These are phyloP conservation scores for Diaporthe velutina DNA, from an alignment of 2,329 filamentous ascomycete genomes.

Conservation along the genomic window DNA sequence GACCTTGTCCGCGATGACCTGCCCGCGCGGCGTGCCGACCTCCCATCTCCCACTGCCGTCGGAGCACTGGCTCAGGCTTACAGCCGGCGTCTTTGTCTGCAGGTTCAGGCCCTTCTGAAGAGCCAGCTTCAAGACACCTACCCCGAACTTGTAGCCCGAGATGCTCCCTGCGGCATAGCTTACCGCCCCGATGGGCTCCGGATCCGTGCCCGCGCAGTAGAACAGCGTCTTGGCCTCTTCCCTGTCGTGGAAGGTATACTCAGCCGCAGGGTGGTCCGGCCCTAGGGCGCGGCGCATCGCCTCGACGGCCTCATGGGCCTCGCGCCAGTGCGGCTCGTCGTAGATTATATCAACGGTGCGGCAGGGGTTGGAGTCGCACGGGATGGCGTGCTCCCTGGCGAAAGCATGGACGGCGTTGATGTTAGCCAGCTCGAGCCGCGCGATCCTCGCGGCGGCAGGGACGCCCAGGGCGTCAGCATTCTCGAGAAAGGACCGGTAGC, in stretches of 20 bases:
- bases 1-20: constrained; percentile 56
- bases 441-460: constrained; percentile 63
- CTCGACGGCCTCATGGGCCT: constrained; percentile 54
- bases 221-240: constrained; percentile 32
- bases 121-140: constrained; percentile 59
- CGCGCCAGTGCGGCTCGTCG: constrained; percentile 57
- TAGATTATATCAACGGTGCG: constrained; percentile 71
- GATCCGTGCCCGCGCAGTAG: constrained; percentile 43
- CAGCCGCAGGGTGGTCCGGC: constrained; percentile 52
- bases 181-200: constrained; percentile 59
- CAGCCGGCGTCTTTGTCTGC: constrained; percentile 65
- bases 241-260: constrained; percentile 55
- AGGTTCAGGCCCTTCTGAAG: constrained; percentile 61
- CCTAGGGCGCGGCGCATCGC: constrained; percentile 61
- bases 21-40: constrained; percentile 58
- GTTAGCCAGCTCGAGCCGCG: constrained; percentile 64
- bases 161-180: constrained; percentile 59
- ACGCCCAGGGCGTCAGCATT: constrained; percentile 60
- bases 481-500: constrained; percentile 62
- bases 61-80: constrained; percentile 40
- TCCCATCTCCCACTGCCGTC: constrained; percentile 49
- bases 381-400: constrained; percentile 59
- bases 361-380: constrained; percentile 63
- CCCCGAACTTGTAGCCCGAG: constrained; percentile 53
- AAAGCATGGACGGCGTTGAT: constrained; percentile 69